Base-by-base conservation (phyloP, 352 stramenopile genomes). In the Sclerospora graminicola region DNA sequence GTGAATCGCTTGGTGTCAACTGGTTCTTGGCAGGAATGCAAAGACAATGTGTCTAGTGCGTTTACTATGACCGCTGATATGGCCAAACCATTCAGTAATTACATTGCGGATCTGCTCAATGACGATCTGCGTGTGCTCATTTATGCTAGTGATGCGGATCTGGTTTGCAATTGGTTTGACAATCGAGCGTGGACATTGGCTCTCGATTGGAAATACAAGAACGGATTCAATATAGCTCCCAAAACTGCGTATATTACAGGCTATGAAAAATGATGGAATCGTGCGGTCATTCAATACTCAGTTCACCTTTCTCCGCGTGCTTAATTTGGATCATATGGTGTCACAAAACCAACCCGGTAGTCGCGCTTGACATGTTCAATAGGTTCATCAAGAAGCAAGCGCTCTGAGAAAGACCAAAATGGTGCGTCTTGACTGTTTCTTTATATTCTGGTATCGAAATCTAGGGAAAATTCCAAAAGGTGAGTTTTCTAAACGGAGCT, bases 131-230 rank as follows among this genome's bases (percentile, higher is more conserved):
- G 73, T 1, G 89, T 96, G 14, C 66, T 98, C 6, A 90, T 98
- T 54, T 98, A 98, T 66, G 89, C 91, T 16, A 94, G 95, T 39
- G 95, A 99, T 63, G 73, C 89, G 6, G 95, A 98, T 60, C 95
- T 98, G 50, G 97, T 98, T 60, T 98, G 88, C 69, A 98, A 99
- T 60, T 98, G 95, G 73, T 57, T 97, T 32, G 95, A 94, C 16
- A 98, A 98, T 56, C 54, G 96, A 47, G 93, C 92, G 19, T 98
- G 93, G 94, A 96, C 89, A 0, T 60, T 88, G 19, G 74, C 54
- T 5, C 63, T 99, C 29, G 76, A 97, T 21, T 99, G 95, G 95
- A 72, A 51, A 19, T 87, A 93, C 33, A 80, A 88, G 55, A 46
- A 60, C 8, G 64, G 76, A 9, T 98, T 98, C 66, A 84, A 91